phyloP scores from a whole-genome alignment of 306 rosid genomes.

The Trifolium dubium region DNA sequence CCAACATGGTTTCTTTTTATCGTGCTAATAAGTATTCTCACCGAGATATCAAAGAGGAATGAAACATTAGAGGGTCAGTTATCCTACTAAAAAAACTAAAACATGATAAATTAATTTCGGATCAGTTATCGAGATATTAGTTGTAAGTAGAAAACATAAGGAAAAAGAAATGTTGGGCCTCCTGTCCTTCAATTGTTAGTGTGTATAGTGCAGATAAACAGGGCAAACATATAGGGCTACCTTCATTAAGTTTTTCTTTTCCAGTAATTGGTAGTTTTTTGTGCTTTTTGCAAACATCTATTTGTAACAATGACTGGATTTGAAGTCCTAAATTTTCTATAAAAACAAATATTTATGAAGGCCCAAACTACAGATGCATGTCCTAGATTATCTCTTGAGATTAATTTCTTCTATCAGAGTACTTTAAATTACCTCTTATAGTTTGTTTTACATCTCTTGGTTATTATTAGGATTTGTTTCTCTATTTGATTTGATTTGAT shows the following conservation, averaged over 20 bases:
- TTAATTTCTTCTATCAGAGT: not conserved
- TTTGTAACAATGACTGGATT: not conserved
- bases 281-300: not conserved
- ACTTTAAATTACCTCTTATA: not conserved
- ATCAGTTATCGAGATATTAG: not conserved
- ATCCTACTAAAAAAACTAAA: not conserved
- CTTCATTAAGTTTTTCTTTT: not conserved
- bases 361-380: not conserved
- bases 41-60: slow-evolving; percentile 11
- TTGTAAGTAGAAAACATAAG: not conserved
- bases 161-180: not conserved
- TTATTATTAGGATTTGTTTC: not conserved
- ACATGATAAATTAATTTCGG: not conserved
- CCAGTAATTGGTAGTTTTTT: not conserved
- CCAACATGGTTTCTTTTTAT: slow-evolving; percentile 17
- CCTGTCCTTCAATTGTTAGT: slow-evolving; percentile 2
- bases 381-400: not conserved
- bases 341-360: not conserved
- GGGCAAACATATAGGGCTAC: not conserved
- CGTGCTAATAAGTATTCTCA: not conserved
- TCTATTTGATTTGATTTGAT: slow-evolving; percentile 5
- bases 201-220: not conserved
- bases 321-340: not conserved
- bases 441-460: not conserved
- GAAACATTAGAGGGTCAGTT: slow-evolving; percentile 1